phyloP scores from a whole-genome alignment of 805 yeast species.

The Sugiyamaella boreocaroliniensis region DNA sequence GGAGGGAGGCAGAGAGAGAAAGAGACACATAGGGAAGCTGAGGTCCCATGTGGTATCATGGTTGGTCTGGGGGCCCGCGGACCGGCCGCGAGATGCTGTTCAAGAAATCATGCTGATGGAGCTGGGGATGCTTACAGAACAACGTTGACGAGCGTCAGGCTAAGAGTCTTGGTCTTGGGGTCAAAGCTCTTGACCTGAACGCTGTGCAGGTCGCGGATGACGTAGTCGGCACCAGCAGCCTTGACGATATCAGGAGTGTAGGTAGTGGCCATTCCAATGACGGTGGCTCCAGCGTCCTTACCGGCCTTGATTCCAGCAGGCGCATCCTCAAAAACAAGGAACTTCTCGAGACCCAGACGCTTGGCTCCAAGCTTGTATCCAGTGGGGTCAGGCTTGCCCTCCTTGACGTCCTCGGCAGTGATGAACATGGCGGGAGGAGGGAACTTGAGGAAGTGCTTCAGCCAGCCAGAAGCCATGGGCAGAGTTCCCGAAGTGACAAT shows the following conservation, averaged over 20 bases:
- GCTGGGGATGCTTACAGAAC: neutral
- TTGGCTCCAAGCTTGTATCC: slow-evolving; percentile 48
- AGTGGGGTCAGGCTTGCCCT: slow-evolving; percentile 84
- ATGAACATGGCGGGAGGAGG: slow-evolving; percentile 68
- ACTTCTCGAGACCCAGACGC: slow-evolving; percentile 35
- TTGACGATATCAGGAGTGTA: slow-evolving; percentile 63
- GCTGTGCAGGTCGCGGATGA: slow-evolving; percentile 62
- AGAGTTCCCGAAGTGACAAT: slow-evolving; percentile 81
- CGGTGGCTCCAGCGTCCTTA: slow-evolving; percentile 72
- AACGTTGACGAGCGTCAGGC: slow-evolving; percentile 8
- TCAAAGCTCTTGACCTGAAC: slow-evolving; percentile 54
- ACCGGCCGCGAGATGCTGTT: neutral
- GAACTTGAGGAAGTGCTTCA: slow-evolving; percentile 51
- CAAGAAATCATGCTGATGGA: too few relatives aligned
- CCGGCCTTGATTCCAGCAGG: slow-evolving; percentile 86
- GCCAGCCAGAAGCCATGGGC: slow-evolving; percentile 74
- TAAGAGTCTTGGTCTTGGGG: slow-evolving; percentile 27
- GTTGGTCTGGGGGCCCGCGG: neutral
- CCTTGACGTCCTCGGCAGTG: slow-evolving; percentile 70
- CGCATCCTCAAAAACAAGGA: slow-evolving; percentile 74
- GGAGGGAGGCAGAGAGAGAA: too few relatives aligned
- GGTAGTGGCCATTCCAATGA: slow-evolving; percentile 78
- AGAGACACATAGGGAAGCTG: too few relatives aligned
- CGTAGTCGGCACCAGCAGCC: slow-evolving; percentile 74
- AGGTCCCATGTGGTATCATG: too few relatives aligned